These are phyloP conservation scores for Cicer chorassanicum DNA, from an alignment of 306 rosid species.

Conservation along the genomic window DNA sequence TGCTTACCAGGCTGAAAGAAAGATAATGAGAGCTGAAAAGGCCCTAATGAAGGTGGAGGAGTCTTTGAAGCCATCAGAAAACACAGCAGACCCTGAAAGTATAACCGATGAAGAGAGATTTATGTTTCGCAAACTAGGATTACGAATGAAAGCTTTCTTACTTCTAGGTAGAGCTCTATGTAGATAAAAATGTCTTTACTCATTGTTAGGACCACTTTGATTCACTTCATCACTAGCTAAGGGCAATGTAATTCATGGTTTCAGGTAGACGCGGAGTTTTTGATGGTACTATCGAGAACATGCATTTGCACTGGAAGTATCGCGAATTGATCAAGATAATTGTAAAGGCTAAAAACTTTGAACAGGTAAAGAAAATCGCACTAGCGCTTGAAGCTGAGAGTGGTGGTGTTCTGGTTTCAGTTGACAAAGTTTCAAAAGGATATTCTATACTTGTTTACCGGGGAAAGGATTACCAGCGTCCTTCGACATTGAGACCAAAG, in stretches of 20 bases:
- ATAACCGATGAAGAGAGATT: slow-evolving; percentile 96
- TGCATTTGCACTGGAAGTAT: slow-evolving; percentile 99
- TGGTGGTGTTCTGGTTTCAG: slow-evolving; percentile 90
- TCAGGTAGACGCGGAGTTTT: slow-evolving; percentile 98
- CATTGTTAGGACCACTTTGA: slow-evolving; percentile 23
- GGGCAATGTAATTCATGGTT: slow-evolving; percentile 38
- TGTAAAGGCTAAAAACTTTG: slow-evolving; percentile 79
- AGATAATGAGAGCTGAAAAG: slow-evolving; percentile 71
- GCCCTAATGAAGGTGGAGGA: slow-evolving; percentile 81
- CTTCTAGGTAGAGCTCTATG: slow-evolving; percentile 72
- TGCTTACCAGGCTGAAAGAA: slow-evolving; percentile 73
- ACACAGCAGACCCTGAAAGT: slow-evolving; percentile 80
- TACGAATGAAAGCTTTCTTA: slow-evolving; percentile 97
- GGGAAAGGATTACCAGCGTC: slow-evolving; percentile 83
- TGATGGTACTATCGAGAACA: slow-evolving; percentile 96
- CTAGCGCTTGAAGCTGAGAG: slow-evolving; percentile 97
- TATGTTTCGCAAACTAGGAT: slow-evolving; percentile 97
- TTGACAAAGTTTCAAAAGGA: slow-evolving; percentile 86
- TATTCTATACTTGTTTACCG: slow-evolving; percentile 79
- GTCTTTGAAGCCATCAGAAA: slow-evolving; percentile 68
- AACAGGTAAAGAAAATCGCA: slow-evolving; percentile 81
- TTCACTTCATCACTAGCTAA: slow-evolving; percentile 36
- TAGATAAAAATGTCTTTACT: background rate
- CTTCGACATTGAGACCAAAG: slow-evolving; percentile 85
- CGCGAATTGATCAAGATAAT: slow-evolving; percentile 87